Base-by-base conservation (phyloP, 2,329 filamentous ascomycete genomes). In the Leptoxyphium fumago region DNA sequence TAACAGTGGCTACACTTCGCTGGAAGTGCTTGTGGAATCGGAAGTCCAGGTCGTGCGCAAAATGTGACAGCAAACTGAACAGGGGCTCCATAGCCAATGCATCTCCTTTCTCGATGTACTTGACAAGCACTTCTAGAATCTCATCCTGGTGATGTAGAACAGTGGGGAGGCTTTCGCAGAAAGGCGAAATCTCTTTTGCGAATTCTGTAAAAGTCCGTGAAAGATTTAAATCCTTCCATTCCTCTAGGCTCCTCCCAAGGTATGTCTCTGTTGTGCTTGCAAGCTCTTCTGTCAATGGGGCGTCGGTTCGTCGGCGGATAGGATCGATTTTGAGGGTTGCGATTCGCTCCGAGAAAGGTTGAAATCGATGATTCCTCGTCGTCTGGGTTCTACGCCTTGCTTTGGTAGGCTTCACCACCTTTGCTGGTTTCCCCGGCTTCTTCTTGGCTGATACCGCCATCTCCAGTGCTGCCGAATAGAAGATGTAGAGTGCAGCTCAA, bases 271-370 rank as follows among this genome's bases (percentile, higher is more conserved):
- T 81, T 69, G 84, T 80, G 58, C 81, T 77, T 49, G 88, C 82
- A 67, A 91, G 78, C 57, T 84, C 80, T 67, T 93, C 77, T 13
- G 13, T 36, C 32, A 5, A 13, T 61, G 82, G 82, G n/a, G 52
- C 54, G 18, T 59, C 55, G 9, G 52, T 53, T 55, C 93, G 82
- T 66, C 82, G 82, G 64, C 91, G 86, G 53, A 98, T 75, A 39
- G 91, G 91, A 57, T 98, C 89, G 66, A 98, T 81, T 65, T 85
- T 91, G 59, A 96, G 76, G 63, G 88, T 91, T 50, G 84, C 78
- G 61, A 96, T 84, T 63, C 93, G 91, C 59, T 81, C 77, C 47
- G 82, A 84, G 66, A 96, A 96, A 49, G 84, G 82, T 66, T 95
- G 83, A 77, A 86, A 96, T 61, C 84, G 76, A 66, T 95, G 85